A percentile compares a stretch with the other conserved stretches of the same genome.
Evolutionary conservation across 2,329 filamentous ascomycete genomes (phyloP).

Genomic region (Cladosporium sp.): DNA sequence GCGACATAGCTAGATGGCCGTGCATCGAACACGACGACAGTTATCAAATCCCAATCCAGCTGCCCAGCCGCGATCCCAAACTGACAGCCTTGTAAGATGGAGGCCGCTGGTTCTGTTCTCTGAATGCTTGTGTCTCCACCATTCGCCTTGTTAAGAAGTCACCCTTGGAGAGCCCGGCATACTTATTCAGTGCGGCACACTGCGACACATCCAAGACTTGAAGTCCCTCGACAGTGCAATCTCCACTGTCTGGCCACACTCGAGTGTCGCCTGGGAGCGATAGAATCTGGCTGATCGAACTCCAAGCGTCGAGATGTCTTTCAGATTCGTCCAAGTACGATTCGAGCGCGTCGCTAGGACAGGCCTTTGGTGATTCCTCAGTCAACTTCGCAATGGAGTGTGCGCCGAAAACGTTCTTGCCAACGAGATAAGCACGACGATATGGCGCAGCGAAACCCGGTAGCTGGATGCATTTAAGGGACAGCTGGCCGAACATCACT

Average conservation of each 20-base stretch:
- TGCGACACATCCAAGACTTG: neutral
- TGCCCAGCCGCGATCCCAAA: neutral
- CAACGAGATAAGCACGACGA: conserved; percentile 16
- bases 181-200: neutral
- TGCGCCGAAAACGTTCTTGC: conserved; percentile 15
- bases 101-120: neutral
- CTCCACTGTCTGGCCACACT: conserved; percentile 1
- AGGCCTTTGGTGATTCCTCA: neutral
- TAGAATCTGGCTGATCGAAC: conserved; percentile 4
- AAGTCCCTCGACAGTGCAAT: neutral
- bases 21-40: neutral
- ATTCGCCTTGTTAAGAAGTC: neutral
- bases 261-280: conserved; percentile 1
- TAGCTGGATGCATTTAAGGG: conserved; percentile 10
- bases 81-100: neutral
- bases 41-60: neutral
- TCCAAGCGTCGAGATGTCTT: conserved; percentile 9
- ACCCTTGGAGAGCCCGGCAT: neutral
- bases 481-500: conserved; percentile 3
- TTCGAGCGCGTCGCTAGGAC: neutral
- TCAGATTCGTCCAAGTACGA: neutral
- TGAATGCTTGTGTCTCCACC: neutral
- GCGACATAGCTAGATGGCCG: neutral
- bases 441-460: conserved; percentile 8
- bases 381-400: conserved; percentile 1